phyloP scores from a whole-genome alignment of 2,329 filamentous ascomycete genomes.

The Hymenoscyphus albidus region DNA sequence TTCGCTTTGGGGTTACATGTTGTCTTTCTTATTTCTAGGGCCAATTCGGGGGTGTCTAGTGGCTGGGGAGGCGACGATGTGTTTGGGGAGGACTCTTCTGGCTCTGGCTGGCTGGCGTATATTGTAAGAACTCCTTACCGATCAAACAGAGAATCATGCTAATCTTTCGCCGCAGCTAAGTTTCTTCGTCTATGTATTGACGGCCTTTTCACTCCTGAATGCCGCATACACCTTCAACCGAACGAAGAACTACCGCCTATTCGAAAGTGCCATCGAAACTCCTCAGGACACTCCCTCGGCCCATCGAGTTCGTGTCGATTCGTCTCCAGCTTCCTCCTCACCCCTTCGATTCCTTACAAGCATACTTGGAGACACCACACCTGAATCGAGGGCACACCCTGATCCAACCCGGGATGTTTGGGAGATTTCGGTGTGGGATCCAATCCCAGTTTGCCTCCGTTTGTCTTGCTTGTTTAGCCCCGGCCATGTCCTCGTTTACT shows the following conservation, averaged over 20 bases:
- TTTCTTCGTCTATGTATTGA: conserved; percentile 67
- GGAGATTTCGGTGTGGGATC: conserved; percentile 93
- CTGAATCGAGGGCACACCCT: conserved; percentile 80
- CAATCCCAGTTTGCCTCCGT: conserved; percentile 74
- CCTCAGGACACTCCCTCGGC: conserved; percentile 78
- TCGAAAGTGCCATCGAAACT: conserved; percentile 78
- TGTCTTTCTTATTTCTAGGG: conserved; percentile 74
- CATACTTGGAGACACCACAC: conserved; percentile 63
- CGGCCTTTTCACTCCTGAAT: conserved; percentile 66
- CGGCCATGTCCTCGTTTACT: conserved; percentile 86
- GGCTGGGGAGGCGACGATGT: conserved; percentile 68
- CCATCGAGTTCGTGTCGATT: conserved; percentile 82
- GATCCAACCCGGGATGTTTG: conserved; percentile 83
- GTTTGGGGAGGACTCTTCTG: conserved; percentile 65
- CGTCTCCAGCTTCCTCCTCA: conserved; percentile 71
- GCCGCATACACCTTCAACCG: conserved; percentile 77
- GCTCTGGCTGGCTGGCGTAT: conserved; percentile 62
- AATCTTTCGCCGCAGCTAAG: conserved; percentile 49
- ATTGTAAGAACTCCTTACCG: conserved; percentile 44
- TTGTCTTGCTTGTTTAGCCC: conserved; percentile 91
- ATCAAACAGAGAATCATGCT: conserved; percentile 14
- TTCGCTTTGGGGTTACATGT: conserved; percentile 76
- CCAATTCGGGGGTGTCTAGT: conserved; percentile 55
- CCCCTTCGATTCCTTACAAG: conserved; percentile 72
- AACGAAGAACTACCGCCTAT: conserved; percentile 83